phyloP scores from a whole-genome alignment of 2,329 filamentous ascomycete species.

The Alternaria sp. region DNA sequence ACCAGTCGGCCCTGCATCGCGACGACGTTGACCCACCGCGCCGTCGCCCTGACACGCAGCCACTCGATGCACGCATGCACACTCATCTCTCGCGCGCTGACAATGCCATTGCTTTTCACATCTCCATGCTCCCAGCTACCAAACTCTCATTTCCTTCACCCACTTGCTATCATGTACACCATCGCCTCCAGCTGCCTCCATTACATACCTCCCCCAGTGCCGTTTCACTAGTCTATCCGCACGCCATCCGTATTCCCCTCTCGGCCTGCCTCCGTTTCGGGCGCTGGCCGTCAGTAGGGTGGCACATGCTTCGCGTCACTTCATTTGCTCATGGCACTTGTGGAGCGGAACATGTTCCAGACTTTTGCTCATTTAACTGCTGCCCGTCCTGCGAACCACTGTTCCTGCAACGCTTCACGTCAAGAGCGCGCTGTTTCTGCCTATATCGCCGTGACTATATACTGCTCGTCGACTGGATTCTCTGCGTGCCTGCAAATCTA shows the following conservation, averaged over 20 bases:
- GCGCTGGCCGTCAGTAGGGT: constrained; percentile 21
- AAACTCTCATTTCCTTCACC: not conserved
- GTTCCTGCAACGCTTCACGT: constrained; percentile 22
- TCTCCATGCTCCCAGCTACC: not conserved
- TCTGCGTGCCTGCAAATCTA: constrained; percentile 1
- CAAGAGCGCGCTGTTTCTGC: constrained; percentile 13
- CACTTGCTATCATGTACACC: not conserved
- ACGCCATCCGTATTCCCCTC: constrained; percentile 13
- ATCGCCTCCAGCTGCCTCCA: not conserved
- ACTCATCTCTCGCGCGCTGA: not conserved
- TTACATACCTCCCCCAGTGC: constrained; percentile 5
- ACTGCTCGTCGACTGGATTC: not conserved
- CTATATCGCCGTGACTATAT: constrained; percentile 11
- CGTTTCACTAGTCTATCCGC: constrained; percentile 20
- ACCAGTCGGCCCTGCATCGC: constrained; percentile 27
- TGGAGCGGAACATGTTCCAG: constrained; percentile 21
- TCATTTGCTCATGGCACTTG: constrained; percentile 21
- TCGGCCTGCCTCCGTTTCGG: constrained; percentile 26
- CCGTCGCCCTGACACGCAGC: constrained; percentile 14
- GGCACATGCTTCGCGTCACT: constrained; percentile 24
- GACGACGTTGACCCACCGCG: constrained; percentile 24
- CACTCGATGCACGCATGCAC: not conserved
- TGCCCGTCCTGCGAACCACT: constrained; percentile 33
- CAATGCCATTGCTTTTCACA: not conserved
- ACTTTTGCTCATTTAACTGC: constrained; percentile 30